These are phyloP conservation scores for Periconia digitata DNA, from an alignment of 2,329 filamentous ascomycete genomes.

Conservation along the genomic window DNA sequence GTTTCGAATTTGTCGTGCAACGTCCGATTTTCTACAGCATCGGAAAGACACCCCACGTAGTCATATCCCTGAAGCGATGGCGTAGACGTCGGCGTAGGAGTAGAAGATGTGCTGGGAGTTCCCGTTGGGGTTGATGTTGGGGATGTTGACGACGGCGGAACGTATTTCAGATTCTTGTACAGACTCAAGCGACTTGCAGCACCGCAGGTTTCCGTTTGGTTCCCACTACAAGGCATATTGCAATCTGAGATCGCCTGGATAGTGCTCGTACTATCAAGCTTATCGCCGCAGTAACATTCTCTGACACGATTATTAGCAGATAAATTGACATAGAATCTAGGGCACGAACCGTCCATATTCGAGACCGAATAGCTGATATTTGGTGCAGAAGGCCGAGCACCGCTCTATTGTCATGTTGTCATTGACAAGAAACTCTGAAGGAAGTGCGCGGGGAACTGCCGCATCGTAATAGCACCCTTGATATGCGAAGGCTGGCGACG, in stretches of 20 bases:
- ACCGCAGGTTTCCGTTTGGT: constrained; percentile 19
- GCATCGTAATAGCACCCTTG: constrained; percentile 28
- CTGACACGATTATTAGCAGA: constrained; percentile 1
- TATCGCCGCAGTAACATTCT: constrained; percentile 24
- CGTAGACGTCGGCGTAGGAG: constrained; percentile 8
- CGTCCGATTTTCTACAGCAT: constrained; percentile 14
- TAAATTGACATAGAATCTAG: neutral
- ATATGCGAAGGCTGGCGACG: constrained; percentile 14
- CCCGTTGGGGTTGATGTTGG: constrained; percentile 3
- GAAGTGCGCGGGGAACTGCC: constrained; percentile 15
- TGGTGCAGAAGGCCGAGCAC: constrained; percentile 22
- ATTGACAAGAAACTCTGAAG: constrained; percentile 9
- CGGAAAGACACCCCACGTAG: constrained; percentile 24
- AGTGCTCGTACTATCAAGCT: constrained; percentile 13
- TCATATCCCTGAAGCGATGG: constrained; percentile 19
- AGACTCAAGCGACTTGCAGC: constrained; percentile 29
- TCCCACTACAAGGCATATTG: constrained; percentile 24
- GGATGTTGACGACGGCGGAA: constrained; percentile 10
- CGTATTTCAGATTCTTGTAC: constrained; percentile 40
- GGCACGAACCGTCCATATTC: constrained; percentile 16
- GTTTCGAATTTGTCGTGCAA: constrained; percentile 12
- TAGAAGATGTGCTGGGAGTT: constrained; percentile 6
- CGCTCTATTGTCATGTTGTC: constrained; percentile 22
- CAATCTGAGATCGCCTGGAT: constrained; percentile 18
- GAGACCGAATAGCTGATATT: constrained; percentile 24